A percentile compares a stretch with the other conserved stretches of the same genome.
Conservation (phyloP, 2,329 filamentous ascomycete genomes). For the Trichoderma aggressivum region DNA sequence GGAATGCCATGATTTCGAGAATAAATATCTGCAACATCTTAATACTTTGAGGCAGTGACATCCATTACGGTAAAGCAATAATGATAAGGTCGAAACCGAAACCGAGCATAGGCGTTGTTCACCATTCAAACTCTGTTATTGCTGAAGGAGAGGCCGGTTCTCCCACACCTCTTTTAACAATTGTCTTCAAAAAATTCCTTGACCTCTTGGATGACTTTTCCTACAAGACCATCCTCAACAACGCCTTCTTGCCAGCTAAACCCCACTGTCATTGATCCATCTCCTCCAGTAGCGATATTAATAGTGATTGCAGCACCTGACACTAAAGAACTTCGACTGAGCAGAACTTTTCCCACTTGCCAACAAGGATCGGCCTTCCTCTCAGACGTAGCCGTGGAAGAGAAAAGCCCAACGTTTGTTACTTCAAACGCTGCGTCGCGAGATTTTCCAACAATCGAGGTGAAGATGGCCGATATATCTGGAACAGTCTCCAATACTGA, state of each 20-base stretch:
- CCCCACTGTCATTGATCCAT: slow-evolving; percentile 39
- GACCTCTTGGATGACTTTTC: not conserved
- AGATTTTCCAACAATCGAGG: slow-evolving; percentile 36
- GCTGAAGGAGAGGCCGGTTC: fast-evolving
- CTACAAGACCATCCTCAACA: not conserved
- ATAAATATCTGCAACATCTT: too few relatives aligned
- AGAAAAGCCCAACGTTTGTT: slow-evolving; percentile 43
- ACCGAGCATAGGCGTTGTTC: not conserved
- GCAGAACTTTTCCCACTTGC: slow-evolving; percentile 39
- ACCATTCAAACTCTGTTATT: too few relatives aligned
- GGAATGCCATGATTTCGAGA: not conserved
- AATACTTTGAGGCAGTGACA: not conserved
- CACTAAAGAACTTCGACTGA: slow-evolving; percentile 42
- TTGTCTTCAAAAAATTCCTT: not conserved
- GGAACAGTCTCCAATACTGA: slow-evolving; percentile 32
- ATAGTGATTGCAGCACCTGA: slow-evolving; percentile 37
- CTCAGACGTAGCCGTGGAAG: slow-evolving; percentile 17
- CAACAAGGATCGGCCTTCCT: not conserved
- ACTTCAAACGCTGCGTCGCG: slow-evolving; percentile 40
- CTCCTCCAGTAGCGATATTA: slow-evolving; percentile 41
- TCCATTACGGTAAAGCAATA: not conserved
- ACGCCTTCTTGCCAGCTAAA: slow-evolving; percentile 41
- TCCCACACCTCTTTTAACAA: not conserved
- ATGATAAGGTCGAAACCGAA: not conserved
- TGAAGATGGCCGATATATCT: slow-evolving; percentile 37